Evolutionary conservation across 805 yeast species (phyloP), one percentile per base, ranked within the genome.

Genomic region (Kluyveromyces starmeri): DNA sequence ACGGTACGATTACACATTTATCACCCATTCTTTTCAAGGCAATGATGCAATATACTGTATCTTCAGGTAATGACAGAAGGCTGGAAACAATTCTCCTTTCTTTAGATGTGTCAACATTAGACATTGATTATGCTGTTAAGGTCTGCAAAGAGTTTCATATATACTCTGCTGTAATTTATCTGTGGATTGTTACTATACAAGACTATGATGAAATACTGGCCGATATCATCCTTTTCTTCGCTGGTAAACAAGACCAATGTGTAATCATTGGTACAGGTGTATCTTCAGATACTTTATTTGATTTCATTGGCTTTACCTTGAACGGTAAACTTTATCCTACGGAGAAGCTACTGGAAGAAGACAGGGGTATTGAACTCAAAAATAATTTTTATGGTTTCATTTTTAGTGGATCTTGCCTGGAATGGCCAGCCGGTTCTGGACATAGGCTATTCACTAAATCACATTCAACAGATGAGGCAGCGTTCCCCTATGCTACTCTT

Each of bases 241-340:
- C 50, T 21, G 59, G 58, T 14, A 45, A 44, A 13, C 34, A 26
- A 18, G 32, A 39, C 12, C 37, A 35, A 24, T 42, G 42, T 3
- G 36, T 34, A 16, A 36, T 41, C 6, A 32, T 31, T 4, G 38
- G 32, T 10, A 45, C 41, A n/a, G 41, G 20, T 41, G 51, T 32
- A 38, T 46, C 5, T 25, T 53, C 2, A 12, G 42, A 42, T 21
- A 65, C 64, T 41, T 60, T 75, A 2, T 79, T 61, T 45, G 68
- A 77, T 0, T 89, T 81, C 49, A 51, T 88, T 40, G 69, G 85
- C 0, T 81, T 74, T 47, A 60, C 77, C 8, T 61, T 84, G 18
- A 78, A 89, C 0, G 94, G 94, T 1, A 64, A 92, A 36, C 80
- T 78, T 39, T 89, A 78, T 51, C 96, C 96, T 0, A 75, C 81